Base-by-base conservation (phyloP, 805 yeast species). In the Pichia manshurica region DNA sequence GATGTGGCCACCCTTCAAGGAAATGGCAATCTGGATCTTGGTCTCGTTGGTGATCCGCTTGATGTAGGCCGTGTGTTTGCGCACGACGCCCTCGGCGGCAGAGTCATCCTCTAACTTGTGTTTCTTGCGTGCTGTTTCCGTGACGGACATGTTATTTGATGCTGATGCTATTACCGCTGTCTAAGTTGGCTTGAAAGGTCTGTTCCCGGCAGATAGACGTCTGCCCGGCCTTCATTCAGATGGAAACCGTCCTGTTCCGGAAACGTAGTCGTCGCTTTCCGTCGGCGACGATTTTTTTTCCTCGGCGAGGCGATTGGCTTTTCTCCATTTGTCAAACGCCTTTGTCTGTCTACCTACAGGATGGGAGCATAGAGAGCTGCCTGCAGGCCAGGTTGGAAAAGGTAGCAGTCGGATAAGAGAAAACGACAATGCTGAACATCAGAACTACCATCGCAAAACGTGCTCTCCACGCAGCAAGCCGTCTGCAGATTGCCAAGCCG, bases 21-120 rank as follows among this genome's bases (percentile, higher is more conserved):
- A 78, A 36, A 93, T 63, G 9, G 91, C 88, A 20, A 93, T 81
- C 65, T 87, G 93, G 58, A 93, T 87, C 63, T 82, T 87, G 15
- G 99, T 93, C 65, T 93, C 99, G 70, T 93, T 93, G 29, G 99
- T 93, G 50, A 77, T 73, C 61, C 99, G 68, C 42, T 67, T 69
- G n/a, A 83, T 61, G 31, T 73, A 65, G 2, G 87, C 81, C 19
- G 61, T 55, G 50, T 73, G 56, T 34, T 51, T 47, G 21, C 53
- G 22, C 4, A 35, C 21, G 3, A 13, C 21, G 5, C 35, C 17
- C 13, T 45, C 46, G 9, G 46, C 46, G 4, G 48, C 48, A 5
- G 31, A 9, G 22, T 48, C 48, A 5, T 48, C 51, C 12, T 48
- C 48, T 9, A 48, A 45, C 21, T 45, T 48, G 32, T 48, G 51